These are phyloP conservation scores for Diaporthe sp. DNA, from an alignment of 2,329 filamentous ascomycete species.

Conservation along the genomic window DNA sequence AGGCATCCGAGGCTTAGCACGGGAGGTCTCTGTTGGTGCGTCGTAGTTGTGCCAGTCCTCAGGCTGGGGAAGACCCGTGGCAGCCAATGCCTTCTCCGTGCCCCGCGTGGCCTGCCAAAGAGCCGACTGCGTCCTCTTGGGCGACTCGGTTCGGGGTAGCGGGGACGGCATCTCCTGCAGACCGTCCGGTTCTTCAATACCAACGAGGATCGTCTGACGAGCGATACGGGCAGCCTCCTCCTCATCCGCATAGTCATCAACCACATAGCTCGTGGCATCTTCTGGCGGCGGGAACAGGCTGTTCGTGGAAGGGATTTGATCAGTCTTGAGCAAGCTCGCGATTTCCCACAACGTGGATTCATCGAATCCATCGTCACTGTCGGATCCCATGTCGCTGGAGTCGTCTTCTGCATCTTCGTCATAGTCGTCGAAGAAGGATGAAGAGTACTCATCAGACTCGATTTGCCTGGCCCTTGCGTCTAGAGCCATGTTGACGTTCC, in stretches of 20 bases:
- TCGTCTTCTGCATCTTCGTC: constrained; percentile 62
- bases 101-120: constrained; percentile 36
- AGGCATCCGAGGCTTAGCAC: constrained; percentile 36
- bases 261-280: constrained; percentile 43
- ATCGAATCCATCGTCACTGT: constrained; percentile 68
- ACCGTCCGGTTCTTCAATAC: constrained; percentile 46
- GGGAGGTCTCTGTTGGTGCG: constrained; percentile 35
- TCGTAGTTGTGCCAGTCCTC: constrained; percentile 40
- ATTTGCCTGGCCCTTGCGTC: constrained; percentile 52
- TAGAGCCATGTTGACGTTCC: constrained; percentile 46
- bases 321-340: constrained; percentile 67
- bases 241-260: constrained; percentile 50
- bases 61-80: constrained; percentile 34
- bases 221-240: constrained; percentile 42
- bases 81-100: constrained; percentile 7
- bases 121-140: constrained; percentile 36
- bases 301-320: constrained; percentile 63
- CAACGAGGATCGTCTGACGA: constrained; percentile 49
- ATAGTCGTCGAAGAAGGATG: constrained; percentile 72
- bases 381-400: constrained; percentile 48
- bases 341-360: constrained; percentile 75
- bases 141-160: constrained; percentile 37
- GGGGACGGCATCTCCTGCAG: constrained; percentile 39
- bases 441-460: constrained; percentile 57
- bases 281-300: constrained; percentile 59